Evolutionary conservation across 2,329 filamentous ascomycete species (phyloP).

Genomic region (Pseudogymnoascus verrucosus): DNA sequence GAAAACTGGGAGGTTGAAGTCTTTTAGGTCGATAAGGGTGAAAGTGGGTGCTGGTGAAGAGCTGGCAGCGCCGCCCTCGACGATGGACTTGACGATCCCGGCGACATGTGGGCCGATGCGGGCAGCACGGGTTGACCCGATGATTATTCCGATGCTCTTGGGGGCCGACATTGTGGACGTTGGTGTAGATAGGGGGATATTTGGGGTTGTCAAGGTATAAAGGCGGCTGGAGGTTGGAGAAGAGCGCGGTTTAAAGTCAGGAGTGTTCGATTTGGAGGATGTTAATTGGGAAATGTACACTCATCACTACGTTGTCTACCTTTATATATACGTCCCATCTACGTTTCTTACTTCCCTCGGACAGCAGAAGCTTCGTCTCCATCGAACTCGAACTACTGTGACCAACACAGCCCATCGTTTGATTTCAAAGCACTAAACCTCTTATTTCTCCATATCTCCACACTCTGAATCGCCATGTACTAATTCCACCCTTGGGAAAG

Average conservation of each 20-base stretch:
- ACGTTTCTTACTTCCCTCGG: not conserved
- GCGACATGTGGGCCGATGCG: constrained; percentile 31
- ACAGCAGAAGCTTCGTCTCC: not conserved
- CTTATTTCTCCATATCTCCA: not conserved
- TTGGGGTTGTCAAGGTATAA: not conserved
- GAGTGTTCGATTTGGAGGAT: not conserved
- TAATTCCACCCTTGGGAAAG: no score
- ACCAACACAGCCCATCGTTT: not conserved
- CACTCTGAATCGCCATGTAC: not conserved
- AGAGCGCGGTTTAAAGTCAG: not conserved
- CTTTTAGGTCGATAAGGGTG: constrained; percentile 29
- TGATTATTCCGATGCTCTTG: constrained; percentile 28
- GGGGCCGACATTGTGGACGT: not conserved
- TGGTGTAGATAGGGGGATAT: not conserved
- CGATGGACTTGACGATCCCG: constrained; percentile 25
- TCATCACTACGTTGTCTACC: not conserved
- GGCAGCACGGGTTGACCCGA: constrained; percentile 29
- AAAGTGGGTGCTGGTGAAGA: constrained; percentile 18
- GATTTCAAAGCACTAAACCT: not conserved
- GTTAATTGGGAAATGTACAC: not conserved
- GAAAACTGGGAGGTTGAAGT: constrained; percentile 37
- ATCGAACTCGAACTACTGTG: not conserved
- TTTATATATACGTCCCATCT: not conserved
- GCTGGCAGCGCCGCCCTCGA: constrained; percentile 21
- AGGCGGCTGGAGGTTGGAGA: not conserved